phyloP scores from a whole-genome alignment of 2,329 filamentous ascomycete genomes.

The Penicillium sp. region DNA sequence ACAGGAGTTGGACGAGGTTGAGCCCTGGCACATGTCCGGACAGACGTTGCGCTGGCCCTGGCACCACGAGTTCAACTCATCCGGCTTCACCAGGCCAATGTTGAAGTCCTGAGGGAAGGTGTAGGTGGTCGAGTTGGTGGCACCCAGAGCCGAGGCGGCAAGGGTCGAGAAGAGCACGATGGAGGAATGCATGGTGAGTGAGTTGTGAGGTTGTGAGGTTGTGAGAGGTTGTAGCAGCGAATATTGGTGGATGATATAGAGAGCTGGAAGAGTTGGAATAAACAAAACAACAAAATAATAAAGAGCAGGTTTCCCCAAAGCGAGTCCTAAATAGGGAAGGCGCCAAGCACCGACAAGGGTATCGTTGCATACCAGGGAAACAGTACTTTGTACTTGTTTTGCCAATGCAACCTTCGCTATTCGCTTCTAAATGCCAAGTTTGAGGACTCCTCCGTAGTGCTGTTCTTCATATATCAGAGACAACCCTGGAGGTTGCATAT shows the following conservation, averaged over 20 bases:
- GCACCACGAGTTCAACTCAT: conserved; percentile 51
- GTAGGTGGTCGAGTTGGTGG: conserved; percentile 36
- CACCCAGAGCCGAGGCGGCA: conserved; percentile 41
- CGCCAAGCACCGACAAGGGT: not conserved
- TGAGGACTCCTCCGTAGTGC: not conserved
- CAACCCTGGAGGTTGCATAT: not conserved
- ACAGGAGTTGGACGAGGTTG: conserved; percentile 51
- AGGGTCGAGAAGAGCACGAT: conserved; percentile 46
- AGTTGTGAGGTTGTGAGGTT: not conserved
- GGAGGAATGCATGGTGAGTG: conserved; percentile 46
- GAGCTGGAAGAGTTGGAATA: conserved; percentile 2
- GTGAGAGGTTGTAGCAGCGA: not conserved
- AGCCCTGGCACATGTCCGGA: conserved; percentile 55
- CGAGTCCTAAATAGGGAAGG: not conserved
- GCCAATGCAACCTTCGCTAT: not conserved
- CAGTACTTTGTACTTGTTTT: not conserved
- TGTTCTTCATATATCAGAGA: not conserved
- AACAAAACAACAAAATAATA: conserved; percentile 1
- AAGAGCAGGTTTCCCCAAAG: conserved; percentile 3
- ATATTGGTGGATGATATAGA: conserved; percentile 1
- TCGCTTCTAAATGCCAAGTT: not conserved
- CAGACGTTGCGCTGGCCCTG: conserved; percentile 56
- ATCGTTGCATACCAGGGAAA: not conserved
- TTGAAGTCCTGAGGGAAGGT: conserved; percentile 42
- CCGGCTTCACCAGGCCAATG: conserved; percentile 36